Base-by-base conservation (phyloP, 208 protist species). In the Acanthamoeba healyi region DNA sequence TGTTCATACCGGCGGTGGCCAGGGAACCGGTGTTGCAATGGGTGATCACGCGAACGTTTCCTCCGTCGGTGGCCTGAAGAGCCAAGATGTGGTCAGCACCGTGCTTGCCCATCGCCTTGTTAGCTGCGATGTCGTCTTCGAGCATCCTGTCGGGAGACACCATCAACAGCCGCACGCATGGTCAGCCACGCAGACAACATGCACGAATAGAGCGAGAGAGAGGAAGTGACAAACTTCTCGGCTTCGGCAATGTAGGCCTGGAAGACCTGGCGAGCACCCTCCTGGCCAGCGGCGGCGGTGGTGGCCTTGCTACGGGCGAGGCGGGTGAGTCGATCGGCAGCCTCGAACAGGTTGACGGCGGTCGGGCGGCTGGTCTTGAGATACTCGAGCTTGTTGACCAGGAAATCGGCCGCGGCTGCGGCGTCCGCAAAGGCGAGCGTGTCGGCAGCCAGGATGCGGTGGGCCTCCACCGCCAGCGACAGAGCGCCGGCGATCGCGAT, bases 301-400 rank as follows among this genome's bases (percentile, higher is more conserved):
- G 56, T 5, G 38, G 89, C 89, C 89, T 86, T 84, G 29, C 38
- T 49, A 29, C 72, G 58, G 17, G 54, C 72, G 17, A 84, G 49
- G 17, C 49, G 49, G 40, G 58, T 67, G 29, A 94, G 81, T 36
- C 87, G 34, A 51, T 94, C 91, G n/a, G 88, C 97, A 70, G 97
- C 98, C 93, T 98, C 98, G 87, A 98, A 98, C 0, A 99, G 97
- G 97, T 99, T 99, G 40, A 99, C 98, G 4, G 98, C 98, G 7
- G 98, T 99, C 15, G 98, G 98, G 29, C 98, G 97, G 84, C 84
- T 91, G 14, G 97, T 98, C 93, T 97, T 98, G 81, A 99, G 96
- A 93, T 97, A 98, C 94, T 98, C 98, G 82, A 98, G 98, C 94
- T 97, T 97, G 44, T 95, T 42, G 19, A 97, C 58, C 7, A 99